Conservation (phyloP, 2,329 filamentous ascomycete genomes). For the Curvularia lunata region DNA sequence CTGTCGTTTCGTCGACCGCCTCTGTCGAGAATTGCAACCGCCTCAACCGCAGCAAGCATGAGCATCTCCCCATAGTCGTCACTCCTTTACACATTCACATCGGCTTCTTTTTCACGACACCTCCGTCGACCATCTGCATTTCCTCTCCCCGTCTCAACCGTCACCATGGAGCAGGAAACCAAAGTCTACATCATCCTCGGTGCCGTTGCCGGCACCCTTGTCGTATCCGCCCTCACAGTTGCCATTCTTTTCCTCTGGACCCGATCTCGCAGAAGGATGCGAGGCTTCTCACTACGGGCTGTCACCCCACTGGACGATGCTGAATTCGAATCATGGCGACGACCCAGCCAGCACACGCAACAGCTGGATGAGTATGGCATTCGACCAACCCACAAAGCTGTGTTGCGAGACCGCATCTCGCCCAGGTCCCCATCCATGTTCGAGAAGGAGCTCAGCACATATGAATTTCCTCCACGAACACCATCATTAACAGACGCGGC, state of each 20-base stretch:
- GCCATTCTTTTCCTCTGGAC: slow-evolving; percentile 43
- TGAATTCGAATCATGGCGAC: slow-evolving; percentile 51
- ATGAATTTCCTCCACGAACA: slow-evolving; percentile 36
- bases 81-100: slow-evolving; percentile 26
- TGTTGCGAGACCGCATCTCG: slow-evolving; percentile 37
- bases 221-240: slow-evolving; percentile 36
- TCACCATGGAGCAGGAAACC: slow-evolving; percentile 39
- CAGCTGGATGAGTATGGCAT: slow-evolving; percentile 47
- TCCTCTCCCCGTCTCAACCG: slow-evolving; percentile 4
- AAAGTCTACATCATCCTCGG: slow-evolving; percentile 49
- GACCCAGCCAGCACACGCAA: slow-evolving; percentile 47
- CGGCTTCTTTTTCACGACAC: slow-evolving; percentile 15
- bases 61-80: slow-evolving; percentile 37
- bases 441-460: slow-evolving; percentile 44
- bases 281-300: slow-evolving; percentile 46
- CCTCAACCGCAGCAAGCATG: slow-evolving; percentile 33
- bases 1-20: slow-evolving; percentile 11
- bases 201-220: slow-evolving; percentile 42
- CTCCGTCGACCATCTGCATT: background rate
- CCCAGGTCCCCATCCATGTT: slow-evolving; percentile 39
- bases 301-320: slow-evolving; percentile 50
- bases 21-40: slow-evolving; percentile 20
- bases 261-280: slow-evolving; percentile 42
- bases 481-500: slow-evolving; percentile 35
- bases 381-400: slow-evolving; percentile 32